Evolutionary conservation across 2,329 filamentous ascomycete species (phyloP).

Genomic region (Cadophora sp.): DNA sequence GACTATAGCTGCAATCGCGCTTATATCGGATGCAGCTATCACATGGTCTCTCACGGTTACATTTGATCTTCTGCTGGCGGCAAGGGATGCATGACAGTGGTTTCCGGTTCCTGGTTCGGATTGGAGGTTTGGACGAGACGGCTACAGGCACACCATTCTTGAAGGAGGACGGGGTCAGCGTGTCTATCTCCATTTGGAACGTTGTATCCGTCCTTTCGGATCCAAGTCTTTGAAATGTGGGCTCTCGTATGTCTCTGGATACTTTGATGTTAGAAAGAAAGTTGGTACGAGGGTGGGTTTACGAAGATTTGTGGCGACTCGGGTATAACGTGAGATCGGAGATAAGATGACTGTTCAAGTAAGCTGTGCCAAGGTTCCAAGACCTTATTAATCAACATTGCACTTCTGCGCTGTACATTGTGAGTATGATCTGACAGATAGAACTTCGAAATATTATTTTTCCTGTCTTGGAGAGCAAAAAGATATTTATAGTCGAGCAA

Average conservation of each 20-base stretch:
- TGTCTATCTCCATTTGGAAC: neutral
- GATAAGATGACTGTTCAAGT: neutral
- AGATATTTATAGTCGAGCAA: too few relatives aligned
- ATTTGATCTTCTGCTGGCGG: neutral
- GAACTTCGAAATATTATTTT: too few relatives aligned
- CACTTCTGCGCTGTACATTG: too few relatives aligned
- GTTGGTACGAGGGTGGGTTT: neutral
- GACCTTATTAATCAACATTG: too few relatives aligned
- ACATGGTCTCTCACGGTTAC: neutral
- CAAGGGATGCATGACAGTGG: neutral
- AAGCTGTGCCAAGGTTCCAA: too few relatives aligned
- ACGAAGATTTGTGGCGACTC: neutral
- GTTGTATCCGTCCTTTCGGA: neutral
- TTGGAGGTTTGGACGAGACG: neutral
- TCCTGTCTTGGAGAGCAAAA: too few relatives aligned
- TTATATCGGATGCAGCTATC: neutral
- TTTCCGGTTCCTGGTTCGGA: neutral
- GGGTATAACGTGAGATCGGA: neutral
- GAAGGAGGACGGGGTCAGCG: neutral
- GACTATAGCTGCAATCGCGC: neutral
- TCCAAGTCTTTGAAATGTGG: too few relatives aligned
- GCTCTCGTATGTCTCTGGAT: neutral
- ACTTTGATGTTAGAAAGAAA: neutral
- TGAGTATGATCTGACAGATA: too few relatives aligned
- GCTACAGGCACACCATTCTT: neutral